Conservation (phyloP, 352 stramenopile genomes). For the Pythium aristosporum region DNA sequence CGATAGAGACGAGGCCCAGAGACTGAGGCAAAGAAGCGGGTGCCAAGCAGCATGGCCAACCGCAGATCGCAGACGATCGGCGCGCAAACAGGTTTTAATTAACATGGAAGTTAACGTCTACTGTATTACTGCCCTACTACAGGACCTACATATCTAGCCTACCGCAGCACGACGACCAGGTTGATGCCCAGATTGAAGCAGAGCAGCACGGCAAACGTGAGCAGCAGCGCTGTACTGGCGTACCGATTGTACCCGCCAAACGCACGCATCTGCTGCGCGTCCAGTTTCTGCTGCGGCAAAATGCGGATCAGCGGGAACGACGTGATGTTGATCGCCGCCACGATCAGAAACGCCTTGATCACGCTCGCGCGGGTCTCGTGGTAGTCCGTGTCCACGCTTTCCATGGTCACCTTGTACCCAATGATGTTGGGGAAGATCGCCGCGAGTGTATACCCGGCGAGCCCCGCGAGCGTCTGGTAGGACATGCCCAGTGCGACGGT, state of each 20-base stretch:
- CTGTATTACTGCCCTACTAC: too few species aligned
- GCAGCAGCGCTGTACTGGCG: conserved; percentile 33
- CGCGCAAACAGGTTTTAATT: too few species aligned
- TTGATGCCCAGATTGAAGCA: conserved; percentile 21
- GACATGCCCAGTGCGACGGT: conserved; percentile 52
- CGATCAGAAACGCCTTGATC: conserved; percentile 17
- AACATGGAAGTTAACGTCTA: too few species aligned
- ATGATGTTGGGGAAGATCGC: conserved; percentile 25
- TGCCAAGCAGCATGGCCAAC: too few species aligned
- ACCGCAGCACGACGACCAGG: conserved; percentile 14
- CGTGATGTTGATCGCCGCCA: conserved; percentile 23
- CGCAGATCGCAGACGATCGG: too few species aligned
- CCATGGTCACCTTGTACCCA: background rate
- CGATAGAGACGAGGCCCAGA: too few species aligned
- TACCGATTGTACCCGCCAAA: conserved; percentile 52
- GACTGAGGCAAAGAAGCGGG: too few species aligned
- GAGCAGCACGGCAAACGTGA: conserved; percentile 32
- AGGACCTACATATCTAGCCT: background rate
- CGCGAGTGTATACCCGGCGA: conserved; percentile 28
- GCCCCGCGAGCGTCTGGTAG: conserved; percentile 36
- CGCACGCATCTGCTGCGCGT: conserved; percentile 39
- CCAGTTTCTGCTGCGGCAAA: conserved; percentile 42
- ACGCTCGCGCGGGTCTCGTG: conserved; percentile 4
- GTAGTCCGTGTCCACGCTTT: background rate
- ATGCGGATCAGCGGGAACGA: conserved; percentile 18